Conservation (phyloP, 495 filamentous ascomycete species). For the Cladorrhinum samala region DNA sequence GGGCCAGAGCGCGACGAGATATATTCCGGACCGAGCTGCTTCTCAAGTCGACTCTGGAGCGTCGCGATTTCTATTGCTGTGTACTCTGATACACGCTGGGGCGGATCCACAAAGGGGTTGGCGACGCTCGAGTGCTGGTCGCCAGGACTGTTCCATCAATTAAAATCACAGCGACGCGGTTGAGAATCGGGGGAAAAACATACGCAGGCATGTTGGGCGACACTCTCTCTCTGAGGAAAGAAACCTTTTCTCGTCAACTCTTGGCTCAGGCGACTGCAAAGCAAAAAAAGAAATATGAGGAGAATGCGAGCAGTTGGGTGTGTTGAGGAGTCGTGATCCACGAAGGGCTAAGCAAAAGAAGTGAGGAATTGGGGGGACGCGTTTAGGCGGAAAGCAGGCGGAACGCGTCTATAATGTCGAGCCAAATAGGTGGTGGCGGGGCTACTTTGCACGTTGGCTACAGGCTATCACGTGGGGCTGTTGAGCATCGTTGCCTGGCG, state of each 20-base stretch:
- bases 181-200: conserved; percentile 16
- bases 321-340: background rate
- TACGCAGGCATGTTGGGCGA: conserved; percentile 39
- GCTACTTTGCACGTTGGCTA: conserved; percentile 8
- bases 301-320: background rate
- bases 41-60: conserved; percentile 76
- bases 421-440: background rate
- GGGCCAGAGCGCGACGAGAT: conserved; percentile 78
- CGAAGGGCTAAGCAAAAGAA: background rate
- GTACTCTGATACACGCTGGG: conserved; percentile 64
- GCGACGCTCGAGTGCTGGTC: conserved; percentile 60
- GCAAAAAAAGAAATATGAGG: background rate
- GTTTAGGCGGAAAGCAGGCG: background rate
- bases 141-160: conserved; percentile 53
- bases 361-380: background rate
- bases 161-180: conserved; percentile 18
- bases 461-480: conserved; percentile 23
- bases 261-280: background rate
- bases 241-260: background rate
- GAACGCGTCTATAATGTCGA: background rate
- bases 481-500: conserved; percentile 6
- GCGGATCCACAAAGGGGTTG: conserved; percentile 74
- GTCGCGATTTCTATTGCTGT: conserved; percentile 88
- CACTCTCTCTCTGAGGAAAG: conserved; percentile 3
- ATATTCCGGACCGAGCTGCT: conserved; percentile 95